Base-by-base conservation (phyloP, 2,329 filamentous ascomycete species). In the Aspergillus sp. region DNA sequence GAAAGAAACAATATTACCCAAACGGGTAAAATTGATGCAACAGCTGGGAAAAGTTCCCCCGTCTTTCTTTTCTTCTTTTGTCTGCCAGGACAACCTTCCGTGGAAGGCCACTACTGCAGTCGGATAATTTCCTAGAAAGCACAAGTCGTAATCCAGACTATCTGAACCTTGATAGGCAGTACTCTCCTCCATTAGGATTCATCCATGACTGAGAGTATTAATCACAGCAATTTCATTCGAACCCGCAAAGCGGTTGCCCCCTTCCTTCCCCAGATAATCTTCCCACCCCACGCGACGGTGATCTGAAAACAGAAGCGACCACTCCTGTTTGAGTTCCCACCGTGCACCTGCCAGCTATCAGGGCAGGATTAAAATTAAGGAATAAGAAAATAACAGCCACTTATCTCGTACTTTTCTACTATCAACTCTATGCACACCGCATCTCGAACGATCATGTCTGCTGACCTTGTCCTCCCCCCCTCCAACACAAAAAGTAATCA, bases 231-330 rank as follows among this genome's bases (percentile, higher is more conserved):
- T 56, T 17, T 55, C 54, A 62, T 62, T 62, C 57, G 53, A 61
- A 42, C 21, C 38, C 54, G 50, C 30, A 30, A 36, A 19, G 21
- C 23, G 38, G 53, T 49, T 51, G 27, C 23, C 8, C 44, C 8
- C 44, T 67, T 64, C 64, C 64, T 67, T 64, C 64, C 64, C 66
- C 66, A 61, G 66, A 66, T 59, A 57, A 66, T 64, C 54, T 15
- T 36, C 53, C 38, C 42, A 60, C 65, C 65, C 65, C 65, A 65
- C 65, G 65, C 62, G 57, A 57, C 51, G 62, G 62, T 64, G 61
- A 64, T 65, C 61, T 56, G 44, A 27, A 49, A 4, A 36, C 49
- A 51, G 8, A 47, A n/a, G 10, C 23, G 53, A 19, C 42, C 53
- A 39, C 27, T 55, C 39, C 19, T 36, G 32, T 36, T 36, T 15